phyloP scores from a whole-genome alignment of 441 rosid genomes.

The Eruca vesicaria region DNA sequence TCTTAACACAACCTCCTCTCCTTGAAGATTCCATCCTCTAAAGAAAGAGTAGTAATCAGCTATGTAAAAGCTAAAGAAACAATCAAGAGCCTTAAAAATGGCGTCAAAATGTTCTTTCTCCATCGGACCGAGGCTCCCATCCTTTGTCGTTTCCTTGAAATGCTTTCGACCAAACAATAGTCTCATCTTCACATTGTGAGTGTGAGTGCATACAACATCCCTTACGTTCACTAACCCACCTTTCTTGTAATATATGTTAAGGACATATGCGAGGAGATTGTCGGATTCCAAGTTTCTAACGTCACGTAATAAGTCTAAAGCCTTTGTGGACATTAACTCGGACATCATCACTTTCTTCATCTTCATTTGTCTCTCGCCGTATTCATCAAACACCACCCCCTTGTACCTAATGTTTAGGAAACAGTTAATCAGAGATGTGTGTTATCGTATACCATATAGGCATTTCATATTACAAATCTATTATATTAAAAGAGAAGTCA shows the following conservation, averaged over 20 bases:
- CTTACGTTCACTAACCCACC: not conserved
- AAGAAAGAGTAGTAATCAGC: not conserved
- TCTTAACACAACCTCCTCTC: not conserved
- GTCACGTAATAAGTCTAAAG: not conserved
- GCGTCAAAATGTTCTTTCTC: not conserved
- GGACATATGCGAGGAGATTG: not conserved
- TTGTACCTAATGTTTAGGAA: not conserved
- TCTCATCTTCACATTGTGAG: not conserved
- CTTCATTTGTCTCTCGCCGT: not conserved
- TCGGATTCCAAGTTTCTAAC: not conserved
- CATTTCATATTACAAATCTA: too few relatives aligned
- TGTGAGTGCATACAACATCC: not conserved
- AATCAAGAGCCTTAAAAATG: not conserved
- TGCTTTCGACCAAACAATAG: not conserved
- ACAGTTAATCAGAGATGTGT: too few relatives aligned
- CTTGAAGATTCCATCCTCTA: not conserved
- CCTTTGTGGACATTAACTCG: not conserved
- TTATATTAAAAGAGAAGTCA: too few relatives aligned
- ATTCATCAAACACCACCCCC: not conserved
- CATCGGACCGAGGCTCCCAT: not conserved
- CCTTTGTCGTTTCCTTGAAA: not conserved
- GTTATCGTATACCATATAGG: too few relatives aligned
- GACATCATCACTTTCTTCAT: not conserved
- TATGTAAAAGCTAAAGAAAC: not conserved
- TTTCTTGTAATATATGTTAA: not conserved